phyloP scores from a whole-genome alignment of 2,329 filamentous ascomycete species.

The Pseudocercospora fijiensis region DNA sequence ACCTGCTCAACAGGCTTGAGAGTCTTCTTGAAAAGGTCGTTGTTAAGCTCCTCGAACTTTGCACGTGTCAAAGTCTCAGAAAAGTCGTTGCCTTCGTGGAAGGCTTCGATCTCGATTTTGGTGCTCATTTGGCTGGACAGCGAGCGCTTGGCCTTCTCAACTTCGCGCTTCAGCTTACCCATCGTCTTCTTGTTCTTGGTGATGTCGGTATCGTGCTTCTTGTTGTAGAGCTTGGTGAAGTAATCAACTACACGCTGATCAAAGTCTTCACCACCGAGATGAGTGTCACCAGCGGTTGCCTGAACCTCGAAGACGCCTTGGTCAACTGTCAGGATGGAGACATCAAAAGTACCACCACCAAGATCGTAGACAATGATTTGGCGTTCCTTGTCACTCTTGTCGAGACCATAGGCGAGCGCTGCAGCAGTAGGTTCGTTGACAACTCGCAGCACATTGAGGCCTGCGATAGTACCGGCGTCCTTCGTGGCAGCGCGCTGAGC shows the following conservation, averaged over 20 bases:
- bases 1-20: conserved; percentile 98
- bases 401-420: conserved; percentile 90
- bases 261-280: conserved; percentile 98
- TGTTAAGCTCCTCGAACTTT: conserved; percentile 99
- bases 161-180: conserved; percentile 99
- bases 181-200: conserved; percentile 95
- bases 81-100: conserved; percentile 96
- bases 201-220: conserved; percentile 91
- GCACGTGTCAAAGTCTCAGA: conserved; percentile 96
- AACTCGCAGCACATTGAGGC: conserved; percentile 94
- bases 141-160: conserved; percentile 98
- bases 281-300: conserved; percentile 97
- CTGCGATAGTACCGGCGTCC: conserved; percentile 94
- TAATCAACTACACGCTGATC: conserved; percentile 96
- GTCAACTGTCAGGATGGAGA: conserved; percentile 95
- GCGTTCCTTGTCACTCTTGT: conserved; percentile 85
- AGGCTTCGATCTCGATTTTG: conserved; percentile 81
- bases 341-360: conserved; percentile 98
- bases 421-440: conserved; percentile 98
- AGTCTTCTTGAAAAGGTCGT: conserved; percentile 98
- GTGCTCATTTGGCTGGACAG: conserved; percentile 54
- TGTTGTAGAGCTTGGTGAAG: conserved; percentile 98
- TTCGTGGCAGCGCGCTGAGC: conserved; percentile 97
- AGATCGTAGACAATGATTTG: conserved; percentile 96
- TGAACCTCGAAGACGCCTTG: conserved; percentile 98